Evolutionary conservation across 2,329 filamentous ascomycete genomes (phyloP).

Genomic region (Clonostachys rosea): DNA sequence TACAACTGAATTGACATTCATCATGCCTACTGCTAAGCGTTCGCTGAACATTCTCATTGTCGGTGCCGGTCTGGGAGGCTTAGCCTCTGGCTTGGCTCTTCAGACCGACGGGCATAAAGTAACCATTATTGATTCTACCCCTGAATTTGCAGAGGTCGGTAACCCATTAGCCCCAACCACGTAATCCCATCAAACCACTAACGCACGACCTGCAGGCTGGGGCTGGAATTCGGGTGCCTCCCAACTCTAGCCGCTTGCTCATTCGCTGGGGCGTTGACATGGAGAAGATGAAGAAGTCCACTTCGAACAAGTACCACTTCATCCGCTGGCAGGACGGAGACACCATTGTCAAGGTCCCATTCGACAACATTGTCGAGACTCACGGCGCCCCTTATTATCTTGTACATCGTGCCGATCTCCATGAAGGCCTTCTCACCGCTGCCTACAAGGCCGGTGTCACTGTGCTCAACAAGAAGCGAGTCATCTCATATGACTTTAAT

Average conservation of each 20-base stretch:
- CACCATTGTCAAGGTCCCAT: constrained; percentile 13
- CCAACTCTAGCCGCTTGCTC: constrained; percentile 18
- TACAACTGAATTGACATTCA: not conserved
- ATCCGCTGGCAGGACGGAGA: constrained; percentile 16
- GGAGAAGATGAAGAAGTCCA: constrained; percentile 15
- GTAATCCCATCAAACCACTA: not conserved
- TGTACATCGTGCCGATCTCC: constrained; percentile 59
- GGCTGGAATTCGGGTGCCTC: constrained; percentile 21
- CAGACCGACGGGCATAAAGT: constrained; percentile 10
- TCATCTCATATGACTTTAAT: constrained; percentile 29
- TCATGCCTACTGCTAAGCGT: constrained; percentile 5
- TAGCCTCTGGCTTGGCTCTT: constrained; percentile 8
- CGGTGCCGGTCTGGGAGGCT: constrained; percentile 1
- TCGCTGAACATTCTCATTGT: constrained; percentile 8
- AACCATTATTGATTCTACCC: constrained; percentile 8
- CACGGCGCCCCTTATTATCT: constrained; percentile 56
- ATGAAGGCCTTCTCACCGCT: constrained; percentile 43
- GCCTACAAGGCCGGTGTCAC: constrained; percentile 42
- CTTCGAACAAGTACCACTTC: constrained; percentile 14
- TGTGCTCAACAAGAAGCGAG: not conserved
- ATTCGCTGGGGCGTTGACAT: constrained; percentile 13
- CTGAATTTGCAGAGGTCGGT: constrained; percentile 7
- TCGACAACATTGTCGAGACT: constrained; percentile 41
- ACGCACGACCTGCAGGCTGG: constrained; percentile 11
- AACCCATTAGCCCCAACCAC: not conserved